Base-by-base conservation (phyloP, 352 stramenopile genomes). In the Phytopythium ostracodes region DNA sequence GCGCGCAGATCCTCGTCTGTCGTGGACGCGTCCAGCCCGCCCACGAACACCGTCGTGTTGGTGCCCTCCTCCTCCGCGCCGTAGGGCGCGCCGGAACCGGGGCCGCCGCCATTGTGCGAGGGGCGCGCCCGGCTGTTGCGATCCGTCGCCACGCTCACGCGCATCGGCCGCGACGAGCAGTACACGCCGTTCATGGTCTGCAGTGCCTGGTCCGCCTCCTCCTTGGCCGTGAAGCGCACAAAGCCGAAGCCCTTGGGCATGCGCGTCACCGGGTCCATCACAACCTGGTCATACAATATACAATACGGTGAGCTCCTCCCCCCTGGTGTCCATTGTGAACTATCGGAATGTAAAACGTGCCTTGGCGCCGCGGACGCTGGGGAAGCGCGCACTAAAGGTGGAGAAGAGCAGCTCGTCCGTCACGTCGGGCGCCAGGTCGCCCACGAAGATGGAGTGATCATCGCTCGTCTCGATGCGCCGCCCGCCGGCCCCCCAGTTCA, bases 211-310 rank as follows among this genome's bases (percentile, higher is more conserved):
- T 96, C 85, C 15, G 89, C 87, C 56, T 98, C 91, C 18, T 94
- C 81, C 59, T 97, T 96, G 59, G 76, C 77, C 17, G 76, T 74
- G 68, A 98, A 97, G 25, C 91, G 86, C 40, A 98, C 89, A 62
- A 98, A 98, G 27, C 91, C 91, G 64, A 97, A 98, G 36, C 91
- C 89, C 70, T 97, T 97, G 29, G 89, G 92, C 75, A 91, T 91
- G 24, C 91, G 86, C 36, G 89, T 97, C 18, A 92, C 65, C 22
- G 84, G 76, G 63, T 98, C 92, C 52, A 94, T 92, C 43, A 98
- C 88, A 18, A 97, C 81, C 69, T 76, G 56, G 25, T 10, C 51
- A 4, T 27, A 20, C 43, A 50, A n/a, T 50, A 20, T 20, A 50
- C 4, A 12, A 17, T 20, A 10, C 44, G 6, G 22, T 51, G 4